Base-by-base conservation (phyloP, 2,329 filamentous ascomycete species). In the Trichoderma arundinaceum region DNA sequence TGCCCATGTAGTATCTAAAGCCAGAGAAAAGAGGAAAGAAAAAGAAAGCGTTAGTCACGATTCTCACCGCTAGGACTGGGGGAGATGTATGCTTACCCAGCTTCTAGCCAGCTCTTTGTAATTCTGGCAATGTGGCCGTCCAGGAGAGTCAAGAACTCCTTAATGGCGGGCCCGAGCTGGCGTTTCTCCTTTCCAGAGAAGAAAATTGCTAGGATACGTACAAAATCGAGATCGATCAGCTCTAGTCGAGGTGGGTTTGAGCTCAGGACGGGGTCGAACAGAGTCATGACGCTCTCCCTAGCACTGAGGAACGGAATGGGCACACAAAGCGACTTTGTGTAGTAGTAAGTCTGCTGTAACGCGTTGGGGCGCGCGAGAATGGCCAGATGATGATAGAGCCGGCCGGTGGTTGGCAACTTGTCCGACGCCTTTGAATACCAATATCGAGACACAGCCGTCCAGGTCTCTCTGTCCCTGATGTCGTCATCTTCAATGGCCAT, bases 401-500 rank as follows among this genome's bases (percentile, higher is more conserved):
- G 83, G 0, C 94, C 94, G 0, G 90, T 88, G 0, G 84, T 85
- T 0, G 94, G 92, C 0, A 87, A 87, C 33, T 88, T 89, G 70
- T 96, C 90, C 0, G 91, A 91, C 0, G 92, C 92, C 70, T 90
- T 90, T 2, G 86, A 88, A 70, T 96, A 97, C 95, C 94, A 98
- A 48, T 90, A 88, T 0, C 89, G 82, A 0, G 91, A 90, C 0
- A 97, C 91, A 0, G 85, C 84, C 0, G 90, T 91, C 94, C 94
- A 98, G 0, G 88, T 86, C 56, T 96, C 92, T 0, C 91, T 82
- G 64, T 94, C 90, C 2, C 85, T 78, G 19, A 91, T 83, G 68
- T 95, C 90, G 32, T 90, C 87, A 46, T 96, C 91, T 74, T 97
- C 94, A 51, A 97, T 93, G 0, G 93, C 92, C 93, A 97, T 97